Base-by-base conservation (phyloP, 2,329 filamentous ascomycete species). In the Boeremia exigua region DNA sequence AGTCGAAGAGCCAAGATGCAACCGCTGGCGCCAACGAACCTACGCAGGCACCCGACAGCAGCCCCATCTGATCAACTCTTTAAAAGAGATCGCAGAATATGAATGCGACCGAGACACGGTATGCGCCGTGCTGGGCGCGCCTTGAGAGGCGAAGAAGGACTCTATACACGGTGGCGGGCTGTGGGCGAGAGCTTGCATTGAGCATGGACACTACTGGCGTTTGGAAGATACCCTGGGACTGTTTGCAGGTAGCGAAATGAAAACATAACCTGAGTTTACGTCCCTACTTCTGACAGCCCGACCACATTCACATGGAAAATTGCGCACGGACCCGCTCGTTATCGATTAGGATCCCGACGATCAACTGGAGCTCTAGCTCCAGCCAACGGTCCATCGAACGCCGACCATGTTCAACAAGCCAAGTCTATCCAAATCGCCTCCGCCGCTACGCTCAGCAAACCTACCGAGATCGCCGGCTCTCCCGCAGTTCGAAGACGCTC, bases 1-100 rank as follows among this genome's bases (percentile, higher is more conserved):
- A 75, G 48, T 72, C 70, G 42, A 76, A 76, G 59, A 70, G 65
- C 50, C 71, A 74, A 54, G 71, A 73, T 29, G 66, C 66, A 34
- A 39, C 61, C 3, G 52, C 54, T 23, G 56, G 61, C 29, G 59
- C 55, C 33, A 54, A 55, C 12, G 51, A 50, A 17, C 57, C 58
- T 34, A 40, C 48, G 11, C 66, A 62, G 37, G 54, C 60, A 28
- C 60, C 63, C 2, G 61, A 56, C 38, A 70, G 67, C 28, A 69
- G 67, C 36, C 66, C 67, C 2, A 32, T 55, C 28, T 51, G 11
- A 51, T 1, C 27, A 30, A 4, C 11, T 12, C 2, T 12, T 25
- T 43, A 10, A 17, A 9, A 8, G 27, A 32, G 15, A 44, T 19
- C 1, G 23, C 11, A 34, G 14, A 12, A 23, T 9, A 40, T 11